phyloP scores from a whole-genome alignment of 257 asterid genomes.

The Fraxinus anomala region DNA sequence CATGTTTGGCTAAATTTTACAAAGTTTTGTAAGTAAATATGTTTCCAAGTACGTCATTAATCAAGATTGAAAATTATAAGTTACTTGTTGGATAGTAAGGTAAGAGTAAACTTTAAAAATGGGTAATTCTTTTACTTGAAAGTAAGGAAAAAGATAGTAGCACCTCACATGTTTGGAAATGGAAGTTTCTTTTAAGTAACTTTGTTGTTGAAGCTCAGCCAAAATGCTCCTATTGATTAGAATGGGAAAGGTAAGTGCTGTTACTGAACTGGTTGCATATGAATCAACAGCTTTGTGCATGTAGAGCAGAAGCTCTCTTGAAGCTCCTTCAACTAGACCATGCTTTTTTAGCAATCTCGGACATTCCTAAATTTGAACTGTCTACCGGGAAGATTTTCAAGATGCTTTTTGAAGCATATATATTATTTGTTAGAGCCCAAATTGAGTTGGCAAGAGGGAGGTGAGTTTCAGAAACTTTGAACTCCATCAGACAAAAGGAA shows the following conservation, averaged over 20 bases:
- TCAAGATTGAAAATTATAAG: not conserved
- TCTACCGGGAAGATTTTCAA: constrained; percentile 50
- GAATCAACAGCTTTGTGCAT: constrained; percentile 74
- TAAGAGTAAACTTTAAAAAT: not conserved
- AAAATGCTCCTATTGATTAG: not conserved
- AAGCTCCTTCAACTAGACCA: constrained; percentile 74
- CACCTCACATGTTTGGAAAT: not conserved
- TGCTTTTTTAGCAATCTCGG: constrained; percentile 49
- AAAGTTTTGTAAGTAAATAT: not conserved
- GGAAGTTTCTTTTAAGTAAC: not conserved
- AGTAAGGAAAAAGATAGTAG: not conserved
- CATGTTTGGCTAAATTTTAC: not conserved
- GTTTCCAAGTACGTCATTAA: not conserved
- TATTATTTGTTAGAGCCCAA: constrained; percentile 62
- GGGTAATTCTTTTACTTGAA: not conserved
- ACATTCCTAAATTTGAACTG: constrained; percentile 41
- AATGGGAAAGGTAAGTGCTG: constrained; percentile 6
- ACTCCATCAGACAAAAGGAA: not conserved
- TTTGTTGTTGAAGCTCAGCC: too few species aligned
- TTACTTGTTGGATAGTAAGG: not conserved
- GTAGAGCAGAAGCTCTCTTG: constrained; percentile 87
- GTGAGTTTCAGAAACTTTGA: constrained; percentile 41
- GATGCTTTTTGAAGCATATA: constrained; percentile 66
- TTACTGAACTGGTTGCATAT: constrained; percentile 36
- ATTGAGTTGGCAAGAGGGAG: constrained; percentile 79